These are phyloP conservation scores for Stromatinia cepivora DNA, from an alignment of 2,329 filamentous ascomycete genomes.

Conservation along the genomic window DNA sequence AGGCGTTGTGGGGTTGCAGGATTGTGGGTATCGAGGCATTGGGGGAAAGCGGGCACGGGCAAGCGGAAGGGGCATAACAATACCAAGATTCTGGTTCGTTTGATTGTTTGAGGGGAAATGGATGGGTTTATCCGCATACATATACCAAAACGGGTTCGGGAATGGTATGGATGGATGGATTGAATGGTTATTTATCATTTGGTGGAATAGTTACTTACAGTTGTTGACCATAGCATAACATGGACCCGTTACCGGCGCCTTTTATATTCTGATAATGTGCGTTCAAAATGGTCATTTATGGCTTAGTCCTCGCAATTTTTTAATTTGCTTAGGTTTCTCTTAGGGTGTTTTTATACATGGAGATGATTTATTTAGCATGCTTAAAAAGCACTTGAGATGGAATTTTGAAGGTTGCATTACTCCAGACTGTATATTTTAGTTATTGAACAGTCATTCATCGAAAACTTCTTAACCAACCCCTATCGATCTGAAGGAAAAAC, in stretches of 20 bases:
- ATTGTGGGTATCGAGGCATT: conserved; percentile 5
- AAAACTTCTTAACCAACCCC: too few species aligned
- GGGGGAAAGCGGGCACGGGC: conserved; percentile 15
- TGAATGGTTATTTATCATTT: conserved; percentile 15
- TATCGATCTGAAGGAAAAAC: too few species aligned
- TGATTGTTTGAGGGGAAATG: conserved; percentile 14
- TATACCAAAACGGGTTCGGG: conserved; percentile 18
- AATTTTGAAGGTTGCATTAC: too few species aligned
- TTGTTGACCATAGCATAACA: conserved; percentile 4
- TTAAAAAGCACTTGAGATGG: too few species aligned
- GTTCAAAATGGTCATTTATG: background rate
- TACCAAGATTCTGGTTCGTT: conserved; percentile 18
- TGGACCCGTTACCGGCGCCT: background rate
- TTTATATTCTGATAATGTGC: background rate
- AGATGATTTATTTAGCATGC: background rate
- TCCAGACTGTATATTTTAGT: too few species aligned
- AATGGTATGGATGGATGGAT: conserved; percentile 10
- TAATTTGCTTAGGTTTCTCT: background rate
- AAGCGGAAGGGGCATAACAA: conserved; percentile 18
- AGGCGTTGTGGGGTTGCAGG: conserved; percentile 12
- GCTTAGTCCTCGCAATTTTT: background rate
- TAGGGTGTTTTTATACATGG: background rate
- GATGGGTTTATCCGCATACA: conserved; percentile 14
- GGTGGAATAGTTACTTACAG: conserved; percentile 13
- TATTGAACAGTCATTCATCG: too few species aligned